Evolutionary conservation across 1,284 basidiomycete species (phyloP).

Genomic region (Thelephora terrestris): DNA sequence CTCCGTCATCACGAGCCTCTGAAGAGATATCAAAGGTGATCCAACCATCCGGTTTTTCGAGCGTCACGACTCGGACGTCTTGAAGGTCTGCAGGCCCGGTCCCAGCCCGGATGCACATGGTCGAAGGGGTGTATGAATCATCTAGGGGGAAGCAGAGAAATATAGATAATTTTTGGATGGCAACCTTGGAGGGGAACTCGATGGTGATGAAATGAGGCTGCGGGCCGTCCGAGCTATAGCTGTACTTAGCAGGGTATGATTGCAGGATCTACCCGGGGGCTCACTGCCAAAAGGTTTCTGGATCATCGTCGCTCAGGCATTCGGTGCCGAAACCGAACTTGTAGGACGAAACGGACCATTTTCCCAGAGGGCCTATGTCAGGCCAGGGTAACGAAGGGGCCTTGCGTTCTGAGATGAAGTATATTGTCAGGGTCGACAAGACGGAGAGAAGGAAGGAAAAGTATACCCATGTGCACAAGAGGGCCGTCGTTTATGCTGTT

Average conservation of each 20-base stretch:
- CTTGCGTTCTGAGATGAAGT: slow-evolving; percentile 20
- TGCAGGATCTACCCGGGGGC: slow-evolving; percentile 23
- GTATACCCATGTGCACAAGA: slow-evolving; percentile 10
- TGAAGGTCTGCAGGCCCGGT: slow-evolving; percentile 89
- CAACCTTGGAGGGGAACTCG: slow-evolving; percentile 86
- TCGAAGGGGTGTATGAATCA: slow-evolving; percentile 96
- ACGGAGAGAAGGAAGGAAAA: not conserved
- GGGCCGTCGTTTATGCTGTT: slow-evolving; percentile 8
- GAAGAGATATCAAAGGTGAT: slow-evolving; percentile 81
- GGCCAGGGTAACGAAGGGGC: slow-evolving; percentile 55
- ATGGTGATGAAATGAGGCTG: slow-evolving; percentile 96
- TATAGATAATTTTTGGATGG: slow-evolving; percentile 91
- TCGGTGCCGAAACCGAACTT: slow-evolving; percentile 96
- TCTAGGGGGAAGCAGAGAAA: slow-evolving; percentile 82
- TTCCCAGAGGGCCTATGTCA: slow-evolving; percentile 76
- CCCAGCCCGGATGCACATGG: slow-evolving; percentile 83
- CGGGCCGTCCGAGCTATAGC: slow-evolving; percentile 83
- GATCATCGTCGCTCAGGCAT: slow-evolving; percentile 81
- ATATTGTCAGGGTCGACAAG: not conserved
- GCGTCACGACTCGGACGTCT: slow-evolving; percentile 77
- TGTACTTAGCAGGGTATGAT: slow-evolving; percentile 2
- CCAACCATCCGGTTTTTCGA: slow-evolving; percentile 94
- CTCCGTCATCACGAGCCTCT: slow-evolving; percentile 69
- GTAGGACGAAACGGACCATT: slow-evolving; percentile 95
- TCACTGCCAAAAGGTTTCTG: slow-evolving; percentile 97